Conservation (phyloP, 176 grass and related monocot species). For the Leersia perrieri region DNA sequence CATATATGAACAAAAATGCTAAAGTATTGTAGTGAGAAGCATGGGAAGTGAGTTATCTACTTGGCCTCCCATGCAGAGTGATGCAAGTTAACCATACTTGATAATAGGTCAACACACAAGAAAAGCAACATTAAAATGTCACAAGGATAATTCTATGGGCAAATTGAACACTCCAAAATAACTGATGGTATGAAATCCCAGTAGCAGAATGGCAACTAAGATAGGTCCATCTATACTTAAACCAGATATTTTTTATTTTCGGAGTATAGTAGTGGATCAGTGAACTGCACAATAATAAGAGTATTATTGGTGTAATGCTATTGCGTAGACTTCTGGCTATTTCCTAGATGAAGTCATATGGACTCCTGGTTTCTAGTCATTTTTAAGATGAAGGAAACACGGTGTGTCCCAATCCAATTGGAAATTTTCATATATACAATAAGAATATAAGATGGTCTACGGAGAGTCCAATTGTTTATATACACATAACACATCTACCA, state of each 20-base stretch:
- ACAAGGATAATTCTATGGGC: neutral
- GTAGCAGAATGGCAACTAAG: neutral
- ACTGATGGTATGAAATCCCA: neutral
- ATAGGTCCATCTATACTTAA: neutral
- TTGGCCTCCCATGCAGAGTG: neutral
- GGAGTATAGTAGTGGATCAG: neutral
- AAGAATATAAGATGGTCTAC: neutral
- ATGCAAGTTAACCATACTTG: neutral
- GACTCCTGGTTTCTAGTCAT: neutral
- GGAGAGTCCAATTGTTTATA: neutral
- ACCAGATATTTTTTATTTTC: neutral
- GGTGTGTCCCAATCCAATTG: neutral
- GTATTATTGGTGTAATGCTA: neutral
- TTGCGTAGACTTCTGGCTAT: neutral
- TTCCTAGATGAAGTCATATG: neutral
- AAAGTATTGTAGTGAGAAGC: neutral
- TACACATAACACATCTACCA: neutral
- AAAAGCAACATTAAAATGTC: neutral
- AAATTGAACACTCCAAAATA: neutral
- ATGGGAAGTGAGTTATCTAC: conserved; percentile 9
- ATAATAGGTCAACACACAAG: neutral
- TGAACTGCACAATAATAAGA: neutral
- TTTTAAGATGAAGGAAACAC: neutral
- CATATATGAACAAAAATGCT: neutral
- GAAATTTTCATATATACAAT: neutral